These are phyloP conservation scores for Lentinus polychrous DNA, from an alignment of 1,284 basidiomycete genomes.

Conservation along the genomic window DNA sequence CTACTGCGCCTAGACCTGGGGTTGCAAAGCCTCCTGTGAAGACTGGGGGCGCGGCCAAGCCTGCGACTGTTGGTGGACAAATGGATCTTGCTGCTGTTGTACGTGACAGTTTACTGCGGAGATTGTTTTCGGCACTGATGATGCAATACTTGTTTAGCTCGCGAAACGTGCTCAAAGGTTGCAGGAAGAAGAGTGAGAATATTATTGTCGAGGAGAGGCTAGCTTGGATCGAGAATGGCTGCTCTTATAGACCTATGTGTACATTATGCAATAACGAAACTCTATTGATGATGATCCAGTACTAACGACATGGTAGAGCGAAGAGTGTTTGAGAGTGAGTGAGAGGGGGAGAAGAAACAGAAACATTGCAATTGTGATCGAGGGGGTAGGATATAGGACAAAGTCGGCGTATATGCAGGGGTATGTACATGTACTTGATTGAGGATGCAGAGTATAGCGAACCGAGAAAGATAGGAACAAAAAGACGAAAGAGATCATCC, in stretches of 20 bases:
- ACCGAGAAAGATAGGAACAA: too few relatives aligned
- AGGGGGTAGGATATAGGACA: too few relatives aligned
- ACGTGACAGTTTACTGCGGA: constrained; percentile 22
- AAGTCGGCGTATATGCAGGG: too few relatives aligned
- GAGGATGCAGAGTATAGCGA: too few relatives aligned
- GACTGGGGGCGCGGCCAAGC: constrained; percentile 26
- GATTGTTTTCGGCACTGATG: neutral
- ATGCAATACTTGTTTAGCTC: constrained; percentile 35
- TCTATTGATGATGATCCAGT: too few relatives aligned
- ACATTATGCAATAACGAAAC: too few relatives aligned
- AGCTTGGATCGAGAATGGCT: neutral
- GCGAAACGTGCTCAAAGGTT: constrained; percentile 66
- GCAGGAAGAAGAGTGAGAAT: constrained; percentile 30
- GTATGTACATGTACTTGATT: too few relatives aligned
- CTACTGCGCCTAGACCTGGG: constrained; percentile 44
- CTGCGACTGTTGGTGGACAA: constrained; percentile 49
- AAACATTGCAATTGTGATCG: too few relatives aligned
- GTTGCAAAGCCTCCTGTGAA: constrained; percentile 18
- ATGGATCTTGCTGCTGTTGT: constrained; percentile 79
- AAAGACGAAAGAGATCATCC: too few relatives aligned
- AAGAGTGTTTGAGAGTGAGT: too few relatives aligned
- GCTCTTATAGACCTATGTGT: neutral
- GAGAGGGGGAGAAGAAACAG: too few relatives aligned
- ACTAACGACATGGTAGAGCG: too few relatives aligned
- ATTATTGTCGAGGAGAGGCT: neutral